Conservation (phyloP, 2,329 filamentous ascomycete species). For the Trematosphaeria pertusa region DNA sequence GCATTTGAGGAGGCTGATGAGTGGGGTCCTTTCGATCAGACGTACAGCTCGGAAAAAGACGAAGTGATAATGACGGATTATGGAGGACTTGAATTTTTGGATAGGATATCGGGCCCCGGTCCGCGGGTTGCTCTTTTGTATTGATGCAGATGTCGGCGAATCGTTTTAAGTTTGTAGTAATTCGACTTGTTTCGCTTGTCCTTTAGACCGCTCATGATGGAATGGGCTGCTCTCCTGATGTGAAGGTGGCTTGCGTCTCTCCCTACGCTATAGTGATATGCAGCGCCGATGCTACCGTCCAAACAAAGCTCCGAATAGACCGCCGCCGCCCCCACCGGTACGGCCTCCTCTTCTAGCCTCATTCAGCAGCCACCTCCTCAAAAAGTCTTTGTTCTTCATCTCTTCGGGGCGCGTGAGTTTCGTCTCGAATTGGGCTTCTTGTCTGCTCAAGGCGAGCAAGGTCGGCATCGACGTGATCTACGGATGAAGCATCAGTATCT, state of each 20-base stretch:
- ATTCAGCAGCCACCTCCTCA: slow-evolving; percentile 55
- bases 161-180: too few species aligned
- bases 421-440: slow-evolving; percentile 58
- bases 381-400: slow-evolving; percentile 53
- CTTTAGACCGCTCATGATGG: too few species aligned
- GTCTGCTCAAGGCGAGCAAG: slow-evolving; percentile 57
- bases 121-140: background rate
- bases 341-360: slow-evolving; percentile 56
- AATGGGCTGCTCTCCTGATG: too few species aligned
- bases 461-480: slow-evolving; percentile 58
- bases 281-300: too few species aligned
- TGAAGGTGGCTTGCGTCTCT: too few species aligned
- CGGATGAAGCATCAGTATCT: background rate
- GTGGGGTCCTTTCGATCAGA: too few species aligned
- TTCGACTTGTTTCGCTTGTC: too few species aligned
- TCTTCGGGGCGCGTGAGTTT: slow-evolving; percentile 53
- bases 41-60: too few species aligned
- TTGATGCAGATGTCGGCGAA: too few species aligned
- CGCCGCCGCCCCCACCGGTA: slow-evolving; percentile 53
- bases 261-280: too few species aligned
- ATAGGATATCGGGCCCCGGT: background rate
- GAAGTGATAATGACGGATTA: too few species aligned
- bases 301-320: slow-evolving; percentile 49
- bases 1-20: background rate
- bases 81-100: background rate